A percentile compares a stretch with the other conserved stretches of the same genome.
These are phyloP conservation scores for Auxenochlorella protothecoides DNA, from an alignment of 139 green algal species.

Conservation along the genomic window DNA sequence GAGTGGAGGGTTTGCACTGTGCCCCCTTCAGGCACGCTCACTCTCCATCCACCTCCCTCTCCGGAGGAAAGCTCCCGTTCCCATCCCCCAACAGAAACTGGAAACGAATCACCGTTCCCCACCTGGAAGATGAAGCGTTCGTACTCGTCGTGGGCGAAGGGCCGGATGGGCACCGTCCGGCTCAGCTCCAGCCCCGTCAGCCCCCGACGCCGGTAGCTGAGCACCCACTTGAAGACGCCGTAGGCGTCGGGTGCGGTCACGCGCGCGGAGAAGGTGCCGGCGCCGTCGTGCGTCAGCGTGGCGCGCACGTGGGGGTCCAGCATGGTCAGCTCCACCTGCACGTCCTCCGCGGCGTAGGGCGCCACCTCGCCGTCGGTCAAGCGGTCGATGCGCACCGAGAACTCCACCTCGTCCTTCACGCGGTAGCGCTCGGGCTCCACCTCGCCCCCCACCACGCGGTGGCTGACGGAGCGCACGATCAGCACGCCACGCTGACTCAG, in stretches of 20 bases:
- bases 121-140: conserved; percentile 66
- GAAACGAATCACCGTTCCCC: too few species aligned
- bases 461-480: conserved; percentile 30
- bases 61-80: too few species aligned
- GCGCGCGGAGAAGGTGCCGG: conserved; percentile 21
- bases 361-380: conserved; percentile 29
- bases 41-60: too few species aligned
- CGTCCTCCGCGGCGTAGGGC: conserved; percentile 63
- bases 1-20: too few species aligned
- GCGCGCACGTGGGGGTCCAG: conserved; percentile 83
- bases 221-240: conserved; percentile 95
- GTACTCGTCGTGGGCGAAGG: conserved; percentile 92
- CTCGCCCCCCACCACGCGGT: conserved; percentile 25
- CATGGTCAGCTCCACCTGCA: conserved; percentile 93
- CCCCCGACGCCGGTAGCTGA: conserved; percentile 69
- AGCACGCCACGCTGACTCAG: conserved; percentile 68
- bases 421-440: conserved; percentile 38
- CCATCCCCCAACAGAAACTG: too few species aligned
- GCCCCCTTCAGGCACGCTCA: too few species aligned
- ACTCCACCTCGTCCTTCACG: conserved; percentile 49
- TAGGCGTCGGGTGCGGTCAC: conserved; percentile 86
- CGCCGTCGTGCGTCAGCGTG: conserved; percentile 47
- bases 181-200: conserved; percentile 60
- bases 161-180: conserved; percentile 70
- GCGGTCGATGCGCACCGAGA: conserved; percentile 65